phyloP scores from a whole-genome alignment of 2,329 filamentous ascomycete genomes.

The Bipolaris sorokiniana region DNA sequence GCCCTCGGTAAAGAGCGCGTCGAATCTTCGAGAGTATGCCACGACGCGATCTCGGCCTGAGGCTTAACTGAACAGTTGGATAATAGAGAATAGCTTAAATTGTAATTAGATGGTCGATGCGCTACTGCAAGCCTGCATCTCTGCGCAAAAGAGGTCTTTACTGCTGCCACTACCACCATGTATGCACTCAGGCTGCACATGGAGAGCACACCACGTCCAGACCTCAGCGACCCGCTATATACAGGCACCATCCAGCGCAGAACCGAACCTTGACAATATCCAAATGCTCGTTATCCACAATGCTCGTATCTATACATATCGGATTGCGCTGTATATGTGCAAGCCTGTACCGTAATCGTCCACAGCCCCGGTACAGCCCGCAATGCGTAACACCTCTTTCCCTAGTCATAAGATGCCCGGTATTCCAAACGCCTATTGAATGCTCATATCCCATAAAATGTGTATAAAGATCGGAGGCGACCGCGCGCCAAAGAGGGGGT shows the following conservation, averaged over 20 bases:
- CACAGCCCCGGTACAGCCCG: background rate
- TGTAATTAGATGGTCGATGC: background rate
- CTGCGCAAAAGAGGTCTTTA: background rate
- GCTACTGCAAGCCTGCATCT: background rate
- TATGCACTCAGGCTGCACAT: background rate
- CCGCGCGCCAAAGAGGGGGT: constrained; percentile 35
- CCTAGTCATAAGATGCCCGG: constrained; percentile 12
- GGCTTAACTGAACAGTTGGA: background rate
- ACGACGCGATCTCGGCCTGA: constrained; percentile 5
- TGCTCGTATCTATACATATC: constrained; percentile 7
- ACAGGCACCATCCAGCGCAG: background rate
- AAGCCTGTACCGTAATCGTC: constrained; percentile 2
- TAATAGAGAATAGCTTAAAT: constrained; percentile 4
- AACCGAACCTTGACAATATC: constrained; percentile 6
- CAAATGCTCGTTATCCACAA: constrained; percentile 15
- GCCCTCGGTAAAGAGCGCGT: constrained; percentile 16
- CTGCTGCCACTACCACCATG: background rate
- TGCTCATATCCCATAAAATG: constrained; percentile 34
- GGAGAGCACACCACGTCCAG: background rate
- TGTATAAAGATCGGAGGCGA: constrained; percentile 28
- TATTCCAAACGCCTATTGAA: constrained; percentile 41
- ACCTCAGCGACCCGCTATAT: constrained; percentile 6
- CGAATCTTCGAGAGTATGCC: constrained; percentile 19
- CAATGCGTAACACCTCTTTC: constrained; percentile 5
- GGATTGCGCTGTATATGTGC: background rate